Conservation (phyloP, 2,329 filamentous ascomycete genomes). For the Aspergillus sclerotialis region DNA sequence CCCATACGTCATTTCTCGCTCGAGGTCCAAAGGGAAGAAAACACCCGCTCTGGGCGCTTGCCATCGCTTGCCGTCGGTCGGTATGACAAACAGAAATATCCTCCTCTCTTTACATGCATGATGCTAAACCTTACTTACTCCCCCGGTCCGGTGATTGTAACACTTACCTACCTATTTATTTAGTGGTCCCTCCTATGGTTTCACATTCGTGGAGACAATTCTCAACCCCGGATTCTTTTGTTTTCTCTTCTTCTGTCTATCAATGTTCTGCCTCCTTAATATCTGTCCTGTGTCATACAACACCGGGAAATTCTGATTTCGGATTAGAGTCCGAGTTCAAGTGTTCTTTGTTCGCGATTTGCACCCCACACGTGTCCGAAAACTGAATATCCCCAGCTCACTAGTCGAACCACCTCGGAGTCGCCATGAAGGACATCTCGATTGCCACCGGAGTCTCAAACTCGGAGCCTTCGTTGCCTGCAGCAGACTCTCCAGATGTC, state of each 20-base stretch:
- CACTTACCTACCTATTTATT: too few species aligned
- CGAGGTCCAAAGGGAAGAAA: too few species aligned
- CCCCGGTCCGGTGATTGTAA: too few species aligned
- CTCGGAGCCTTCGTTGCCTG: conserved; percentile 32
- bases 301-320: not conserved
- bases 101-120: too few species aligned
- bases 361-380: conserved; percentile 1
- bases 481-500: conserved; percentile 44
- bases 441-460: conserved; percentile 26
- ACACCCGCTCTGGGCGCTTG: too few species aligned
- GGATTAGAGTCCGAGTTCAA: conserved; percentile 4
- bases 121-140: too few species aligned
- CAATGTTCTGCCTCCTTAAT: not conserved
- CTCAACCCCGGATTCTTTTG: conserved; percentile 1
- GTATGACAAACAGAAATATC: conserved; percentile 23
- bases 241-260: conserved; percentile 1
- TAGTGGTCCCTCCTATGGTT: too few species aligned
- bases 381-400: too few species aligned
- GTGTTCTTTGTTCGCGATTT: too few species aligned
- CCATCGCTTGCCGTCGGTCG: conserved; percentile 25
- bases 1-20: conserved; percentile 7
- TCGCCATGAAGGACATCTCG: conserved; percentile 18
- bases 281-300: not conserved
- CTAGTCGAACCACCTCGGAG: not conserved
- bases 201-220: too few species aligned